A percentile compares a stretch with the other conserved stretches of the same genome.
phyloP scores from a whole-genome alignment of 331 rosid species.

The Malus hybrid region DNA sequence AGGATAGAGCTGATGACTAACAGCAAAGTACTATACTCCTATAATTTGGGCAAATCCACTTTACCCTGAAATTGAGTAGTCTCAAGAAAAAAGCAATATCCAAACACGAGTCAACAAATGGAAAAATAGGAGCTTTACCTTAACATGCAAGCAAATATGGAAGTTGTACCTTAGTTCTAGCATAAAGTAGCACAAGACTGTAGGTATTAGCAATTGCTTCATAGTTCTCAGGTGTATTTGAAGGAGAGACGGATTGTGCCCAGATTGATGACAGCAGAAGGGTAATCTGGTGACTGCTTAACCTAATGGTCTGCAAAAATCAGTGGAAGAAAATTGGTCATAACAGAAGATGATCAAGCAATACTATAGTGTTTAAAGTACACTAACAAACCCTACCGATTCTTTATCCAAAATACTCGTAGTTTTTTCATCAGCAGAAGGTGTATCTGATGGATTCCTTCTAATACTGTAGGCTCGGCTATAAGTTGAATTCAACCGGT shows the following conservation, averaged over 20 bases:
- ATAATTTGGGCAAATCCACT: too few species aligned
- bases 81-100: too few species aligned
- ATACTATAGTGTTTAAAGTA: not conserved
- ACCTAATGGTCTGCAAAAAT: conserved; percentile 18
- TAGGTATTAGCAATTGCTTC: conserved; percentile 27
- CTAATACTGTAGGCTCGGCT: conserved; percentile 32
- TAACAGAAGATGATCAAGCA: not conserved
- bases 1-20: too few species aligned
- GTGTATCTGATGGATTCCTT: conserved; percentile 11
- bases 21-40: too few species aligned
- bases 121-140: not conserved
- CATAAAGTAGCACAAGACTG: conserved; percentile 19
- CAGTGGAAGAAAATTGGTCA: not conserved
- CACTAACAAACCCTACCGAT: not conserved
- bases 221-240: conserved; percentile 16
- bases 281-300: conserved; percentile 21
- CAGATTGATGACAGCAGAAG: conserved; percentile 25
- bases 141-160: not conserved
- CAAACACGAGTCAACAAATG: too few species aligned
- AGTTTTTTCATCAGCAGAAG: conserved; percentile 4
- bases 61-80: too few species aligned
- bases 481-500: conserved; percentile 18
- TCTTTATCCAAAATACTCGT: not conserved
- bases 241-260: conserved; percentile 23
- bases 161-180: conserved; percentile 9